Evolutionary conservation across 164 flowering plant species (phyloP).

Genomic region (Annona cherimola): DNA sequence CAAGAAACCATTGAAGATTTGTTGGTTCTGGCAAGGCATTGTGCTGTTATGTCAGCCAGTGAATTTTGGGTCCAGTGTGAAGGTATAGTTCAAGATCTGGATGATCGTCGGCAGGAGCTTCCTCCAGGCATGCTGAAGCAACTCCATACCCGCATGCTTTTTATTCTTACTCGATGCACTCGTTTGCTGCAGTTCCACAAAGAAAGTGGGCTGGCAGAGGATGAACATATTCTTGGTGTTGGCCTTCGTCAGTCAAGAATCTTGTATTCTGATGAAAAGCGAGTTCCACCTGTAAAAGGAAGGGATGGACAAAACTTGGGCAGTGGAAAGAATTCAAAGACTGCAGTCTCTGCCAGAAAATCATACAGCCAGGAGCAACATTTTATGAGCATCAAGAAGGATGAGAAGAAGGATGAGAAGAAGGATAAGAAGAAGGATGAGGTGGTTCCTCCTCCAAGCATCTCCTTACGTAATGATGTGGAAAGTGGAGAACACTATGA

Average conservation of each 20-base stretch:
- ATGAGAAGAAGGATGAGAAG: conserved; percentile 42
- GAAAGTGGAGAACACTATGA: conserved; percentile 42
- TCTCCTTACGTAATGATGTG: conserved; percentile 25
- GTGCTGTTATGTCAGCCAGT: conserved; percentile 88
- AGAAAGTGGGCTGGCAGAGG: conserved; percentile 89
- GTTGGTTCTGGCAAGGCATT: conserved; percentile 79
- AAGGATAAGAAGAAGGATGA: conserved; percentile 41
- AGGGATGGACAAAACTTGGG: conserved; percentile 37
- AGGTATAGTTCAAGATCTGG: conserved; percentile 96
- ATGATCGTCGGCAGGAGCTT: conserved; percentile 95
- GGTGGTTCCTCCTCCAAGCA: conserved; percentile 17
- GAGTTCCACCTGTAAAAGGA: conserved; percentile 31
- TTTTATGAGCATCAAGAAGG: conserved; percentile 51
- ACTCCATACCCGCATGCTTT: conserved; percentile 97
- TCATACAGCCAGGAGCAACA: conserved; percentile 86
- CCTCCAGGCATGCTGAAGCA: conserved; percentile 88
- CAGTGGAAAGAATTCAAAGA: conserved; percentile 35
- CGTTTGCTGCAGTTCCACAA: conserved; percentile 96
- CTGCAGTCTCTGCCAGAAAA: conserved; percentile 26
- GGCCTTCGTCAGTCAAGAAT: conserved; percentile 66
- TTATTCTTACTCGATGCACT: conserved; percentile 96
- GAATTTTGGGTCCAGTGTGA: conserved; percentile 99
- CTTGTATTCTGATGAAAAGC: conserved; percentile 61
- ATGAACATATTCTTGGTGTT: conserved; percentile 51
- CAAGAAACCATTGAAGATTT: conserved; percentile 95